These are phyloP conservation scores for Exophiala oligosperma DNA, from an alignment of 2,329 filamentous ascomycete species.

Conservation along the genomic window DNA sequence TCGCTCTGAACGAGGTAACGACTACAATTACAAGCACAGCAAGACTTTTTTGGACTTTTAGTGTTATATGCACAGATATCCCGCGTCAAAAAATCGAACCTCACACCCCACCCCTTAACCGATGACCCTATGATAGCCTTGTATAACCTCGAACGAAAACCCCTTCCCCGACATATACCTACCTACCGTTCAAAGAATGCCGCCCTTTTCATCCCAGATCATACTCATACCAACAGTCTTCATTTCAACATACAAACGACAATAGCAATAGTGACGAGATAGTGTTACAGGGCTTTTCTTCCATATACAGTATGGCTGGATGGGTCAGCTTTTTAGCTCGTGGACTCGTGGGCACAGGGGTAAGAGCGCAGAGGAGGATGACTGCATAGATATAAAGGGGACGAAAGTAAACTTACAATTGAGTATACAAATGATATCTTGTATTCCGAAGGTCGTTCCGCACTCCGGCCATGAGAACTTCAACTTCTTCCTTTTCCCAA, in stretches of 20 bases:
- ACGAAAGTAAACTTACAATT: conserved; percentile 5
- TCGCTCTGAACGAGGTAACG: too few relatives aligned
- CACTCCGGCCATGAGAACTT: conserved; percentile 40
- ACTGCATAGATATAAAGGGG: neutral
- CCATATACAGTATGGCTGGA: conserved; percentile 14
- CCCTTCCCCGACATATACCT: too few relatives aligned
- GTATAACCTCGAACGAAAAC: too few relatives aligned
- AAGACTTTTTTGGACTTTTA: too few relatives aligned
- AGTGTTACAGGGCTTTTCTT: conserved; percentile 8
- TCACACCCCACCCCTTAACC: too few relatives aligned
- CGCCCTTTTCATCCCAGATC: neutral
- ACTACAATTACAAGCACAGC: too few relatives aligned
- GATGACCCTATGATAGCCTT: too few relatives aligned
- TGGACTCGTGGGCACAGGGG: neutral
- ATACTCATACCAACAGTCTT: neutral
- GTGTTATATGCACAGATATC: too few relatives aligned
- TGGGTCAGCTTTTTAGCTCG: neutral
- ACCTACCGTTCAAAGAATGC: too few relatives aligned
- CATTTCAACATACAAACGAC: neutral
- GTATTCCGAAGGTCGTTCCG: conserved; percentile 32
- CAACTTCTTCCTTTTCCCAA: conserved; percentile 35
- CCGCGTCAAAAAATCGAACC: too few relatives aligned
- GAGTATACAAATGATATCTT: conserved; percentile 19
- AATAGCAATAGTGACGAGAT: neutral
- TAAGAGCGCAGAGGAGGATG: neutral